Conservation (phyloP, 2,329 filamentous ascomycete genomes). For the Fusarium abutilonis region DNA sequence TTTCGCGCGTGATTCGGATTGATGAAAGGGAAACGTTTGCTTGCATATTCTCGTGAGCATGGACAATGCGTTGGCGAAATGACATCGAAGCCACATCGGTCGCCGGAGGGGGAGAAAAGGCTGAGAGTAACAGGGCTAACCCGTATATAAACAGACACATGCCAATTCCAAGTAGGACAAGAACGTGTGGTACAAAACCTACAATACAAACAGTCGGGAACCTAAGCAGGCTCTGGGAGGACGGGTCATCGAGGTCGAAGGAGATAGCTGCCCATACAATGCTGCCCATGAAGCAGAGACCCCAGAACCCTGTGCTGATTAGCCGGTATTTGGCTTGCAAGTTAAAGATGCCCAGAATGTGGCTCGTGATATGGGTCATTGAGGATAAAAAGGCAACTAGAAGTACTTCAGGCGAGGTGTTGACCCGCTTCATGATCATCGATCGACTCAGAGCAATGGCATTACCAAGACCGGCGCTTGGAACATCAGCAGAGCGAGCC, state of each 20-base stretch:
- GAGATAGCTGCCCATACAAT: conserved; percentile 79
- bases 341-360: conserved; percentile 81
- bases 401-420: conserved; percentile 89
- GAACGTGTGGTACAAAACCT: conserved; percentile 92
- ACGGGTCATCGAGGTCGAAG: conserved; percentile 69
- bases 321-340: conserved; percentile 83
- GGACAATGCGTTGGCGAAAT: conserved; percentile 69
- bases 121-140: conserved; percentile 79
- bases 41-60: conserved; percentile 89
- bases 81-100: conserved; percentile 48
- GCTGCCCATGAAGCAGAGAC: conserved; percentile 85
- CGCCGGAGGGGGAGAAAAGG: conserved; percentile 52
- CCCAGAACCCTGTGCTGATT: conserved; percentile 89
- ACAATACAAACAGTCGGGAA: conserved; percentile 96
- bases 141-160: conserved; percentile 81
- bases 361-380: conserved; percentile 88
- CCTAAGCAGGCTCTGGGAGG: conserved; percentile 74
- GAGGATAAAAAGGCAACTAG: conserved; percentile 87
- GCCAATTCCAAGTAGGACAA: conserved; percentile 82
- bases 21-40: conserved; percentile 87
- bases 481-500: conserved; percentile 50
- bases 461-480: conserved; percentile 39
- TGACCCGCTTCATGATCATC: conserved; percentile 81
- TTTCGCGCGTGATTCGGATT: conserved; percentile 82
- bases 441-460: conserved; percentile 65